These are phyloP conservation scores for Penicillium sp. DNA, from an alignment of 2,329 filamentous ascomycete species.

Conservation along the genomic window DNA sequence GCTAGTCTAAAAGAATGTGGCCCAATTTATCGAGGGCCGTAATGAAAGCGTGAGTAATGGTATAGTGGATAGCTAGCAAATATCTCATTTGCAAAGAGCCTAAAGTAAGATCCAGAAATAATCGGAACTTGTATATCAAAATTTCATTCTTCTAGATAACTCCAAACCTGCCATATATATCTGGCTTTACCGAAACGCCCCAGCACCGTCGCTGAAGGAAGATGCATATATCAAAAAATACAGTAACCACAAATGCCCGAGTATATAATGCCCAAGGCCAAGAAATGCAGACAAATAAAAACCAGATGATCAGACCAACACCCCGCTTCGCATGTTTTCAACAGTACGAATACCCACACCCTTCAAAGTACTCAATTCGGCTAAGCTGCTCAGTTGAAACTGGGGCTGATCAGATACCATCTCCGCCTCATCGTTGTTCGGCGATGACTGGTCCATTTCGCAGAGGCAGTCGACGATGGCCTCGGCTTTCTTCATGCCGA, in stretches of 20 bases:
- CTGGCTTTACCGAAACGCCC: conserved; percentile 21
- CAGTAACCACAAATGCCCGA: conserved; percentile 9
- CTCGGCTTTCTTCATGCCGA: conserved; percentile 54
- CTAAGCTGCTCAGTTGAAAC: conserved; percentile 42
- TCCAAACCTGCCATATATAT: not conserved
- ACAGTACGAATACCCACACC: conserved; percentile 52
- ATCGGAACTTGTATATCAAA: not conserved
- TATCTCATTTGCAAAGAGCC: too few species aligned
- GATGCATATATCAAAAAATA: conserved; percentile 25
- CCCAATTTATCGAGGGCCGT: not conserved
- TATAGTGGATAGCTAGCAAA: too few species aligned
- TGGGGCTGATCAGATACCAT: conserved; percentile 24
- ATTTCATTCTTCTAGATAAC: conserved; percentile 2
- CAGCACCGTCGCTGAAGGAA: conserved; percentile 35
- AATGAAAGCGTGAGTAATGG: too few species aligned
- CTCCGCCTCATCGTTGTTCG: conserved; percentile 16
- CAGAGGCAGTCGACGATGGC: conserved; percentile 53
- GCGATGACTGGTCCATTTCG: conserved; percentile 42
- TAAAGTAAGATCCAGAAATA: too few species aligned
- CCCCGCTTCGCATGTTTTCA: conserved; percentile 52
- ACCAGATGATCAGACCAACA: conserved; percentile 34
- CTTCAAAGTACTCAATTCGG: conserved; percentile 47
- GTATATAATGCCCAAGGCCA: conserved; percentile 15
- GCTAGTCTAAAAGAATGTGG: not conserved
- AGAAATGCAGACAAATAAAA: conserved; percentile 13